Base-by-base conservation (phyloP, 1,284 basidiomycete species). In the Paramarasmius palmivorus region DNA sequence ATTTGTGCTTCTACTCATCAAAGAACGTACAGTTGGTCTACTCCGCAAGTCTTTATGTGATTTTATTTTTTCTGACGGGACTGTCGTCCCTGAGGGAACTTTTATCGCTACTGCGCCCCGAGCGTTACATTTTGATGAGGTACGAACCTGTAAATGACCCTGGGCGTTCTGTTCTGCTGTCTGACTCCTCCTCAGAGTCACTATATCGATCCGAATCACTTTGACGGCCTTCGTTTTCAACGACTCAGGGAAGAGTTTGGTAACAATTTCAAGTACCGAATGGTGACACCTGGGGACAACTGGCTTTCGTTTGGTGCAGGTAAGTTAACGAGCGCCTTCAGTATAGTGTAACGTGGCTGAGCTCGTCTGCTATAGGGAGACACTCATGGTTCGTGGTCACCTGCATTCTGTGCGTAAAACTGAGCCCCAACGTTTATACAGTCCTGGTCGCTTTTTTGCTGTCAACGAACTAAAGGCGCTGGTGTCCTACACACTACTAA, bases 391-490 rank as follows among this genome's bases (percentile, higher is more conserved):
- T 32, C 12, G 29, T 32, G 7, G 6, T 12, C 12, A 32, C 12
- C 12, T 32, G 29, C 6, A 6, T 12, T 32, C 29, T n/a, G n/a
- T n/a, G n/a, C n/a, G n/a, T n/a, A n/a, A n/a, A n/a, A n/a, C 29
- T 32, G 29, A 6, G 6, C 12, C 6, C 7, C 22, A n/a, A n/a
- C 17, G n/a, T 26, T 17, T 6, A 14, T 38, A 4, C 47, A 74
- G 74, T 52, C 76, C 76, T 2, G 76, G 76, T 1, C 64, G 76
- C 3, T 77, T 74, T 65, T 76, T 77, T 58, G 75, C 74, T 0
- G 68, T 66, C n/a, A 70, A 65, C 44, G 70, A 71, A 58, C 56
- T 77, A 19, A 79, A 78, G 61, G 59, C 65, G 1, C 69, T 77
- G 61, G 55, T 78, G 32, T 71, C 70, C 5, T 62, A 73, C 52